A percentile compares a stretch with the other conserved stretches of the same genome.
These are phyloP conservation scores for Boletus semigastroideus DNA, from an alignment of 1,284 basidiomycete genomes.

Conservation along the genomic window DNA sequence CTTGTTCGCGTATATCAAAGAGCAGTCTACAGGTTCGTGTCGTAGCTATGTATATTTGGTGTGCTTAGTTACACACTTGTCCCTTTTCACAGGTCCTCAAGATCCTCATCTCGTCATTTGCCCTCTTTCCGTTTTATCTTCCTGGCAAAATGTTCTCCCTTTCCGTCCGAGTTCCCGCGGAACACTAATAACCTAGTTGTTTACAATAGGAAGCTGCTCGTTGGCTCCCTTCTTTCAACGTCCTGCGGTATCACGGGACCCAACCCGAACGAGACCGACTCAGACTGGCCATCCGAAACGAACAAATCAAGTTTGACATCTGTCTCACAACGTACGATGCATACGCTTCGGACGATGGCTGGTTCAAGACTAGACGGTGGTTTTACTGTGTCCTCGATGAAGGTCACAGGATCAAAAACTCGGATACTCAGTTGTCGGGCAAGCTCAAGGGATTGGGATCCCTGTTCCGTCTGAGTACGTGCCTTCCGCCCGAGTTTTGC, in stretches of 20 bases:
- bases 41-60: neutral
- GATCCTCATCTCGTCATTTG: conserved; percentile 62
- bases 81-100: conserved; percentile 27
- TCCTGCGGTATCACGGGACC: conserved; percentile 53
- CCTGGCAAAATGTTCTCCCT: conserved; percentile 47
- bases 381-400: conserved; percentile 59
- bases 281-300: conserved; percentile 37
- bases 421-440: conserved; percentile 43
- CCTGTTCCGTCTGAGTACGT: conserved; percentile 49
- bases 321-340: conserved; percentile 60
- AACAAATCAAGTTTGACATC: conserved; percentile 41
- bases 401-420: conserved; percentile 62
- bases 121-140: conserved; percentile 59
- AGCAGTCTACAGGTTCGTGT: conserved; percentile 38
- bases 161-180: neutral
- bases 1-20: conserved; percentile 55
- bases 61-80: neutral
- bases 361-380: conserved; percentile 60
- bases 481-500: neutral
- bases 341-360: conserved; percentile 47
- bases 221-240: conserved; percentile 53
- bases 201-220: conserved; percentile 46
- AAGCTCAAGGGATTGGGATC: conserved; percentile 50
- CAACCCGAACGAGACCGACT: conserved; percentile 48
- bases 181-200: neutral